These are phyloP conservation scores for Aspergillus sp. DNA, from an alignment of 2,329 filamentous ascomycete genomes.

Conservation along the genomic window DNA sequence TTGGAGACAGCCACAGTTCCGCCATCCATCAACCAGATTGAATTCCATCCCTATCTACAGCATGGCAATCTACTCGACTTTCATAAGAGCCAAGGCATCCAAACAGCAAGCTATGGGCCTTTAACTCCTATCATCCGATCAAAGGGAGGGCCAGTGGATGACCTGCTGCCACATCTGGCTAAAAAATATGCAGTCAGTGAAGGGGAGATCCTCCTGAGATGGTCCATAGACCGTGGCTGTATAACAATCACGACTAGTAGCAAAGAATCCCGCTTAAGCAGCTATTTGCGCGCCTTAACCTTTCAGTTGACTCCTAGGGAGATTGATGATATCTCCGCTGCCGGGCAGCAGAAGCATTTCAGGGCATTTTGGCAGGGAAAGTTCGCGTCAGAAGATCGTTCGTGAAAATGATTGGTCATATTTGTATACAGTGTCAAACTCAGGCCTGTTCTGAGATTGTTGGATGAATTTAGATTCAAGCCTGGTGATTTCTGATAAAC, in stretches of 20 bases:
- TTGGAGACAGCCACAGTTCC: constrained; percentile 46
- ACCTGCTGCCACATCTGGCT: constrained; percentile 53
- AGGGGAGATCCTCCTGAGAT: constrained; percentile 60
- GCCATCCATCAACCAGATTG: constrained; percentile 43
- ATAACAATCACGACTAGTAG: constrained; percentile 62
- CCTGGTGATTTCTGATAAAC: neutral
- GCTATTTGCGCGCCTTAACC: constrained; percentile 57
- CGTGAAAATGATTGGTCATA: constrained; percentile 14
- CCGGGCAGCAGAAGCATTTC: constrained; percentile 54
- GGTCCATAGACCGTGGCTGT: constrained; percentile 63
- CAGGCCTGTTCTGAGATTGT: neutral
- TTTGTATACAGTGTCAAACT: neutral
- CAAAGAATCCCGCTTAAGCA: constrained; percentile 61
- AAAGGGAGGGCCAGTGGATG: constrained; percentile 58
- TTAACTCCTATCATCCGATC: constrained; percentile 57
- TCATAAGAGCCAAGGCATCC: constrained; percentile 46
- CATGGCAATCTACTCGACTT: constrained; percentile 45
- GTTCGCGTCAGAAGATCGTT: constrained; percentile 49
- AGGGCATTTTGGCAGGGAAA: constrained; percentile 56
- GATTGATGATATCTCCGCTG: constrained; percentile 54
- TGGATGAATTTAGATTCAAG: neutral
- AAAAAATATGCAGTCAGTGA: constrained; percentile 63
- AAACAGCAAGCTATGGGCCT: constrained; percentile 44
- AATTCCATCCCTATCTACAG: constrained; percentile 51
- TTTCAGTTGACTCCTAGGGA: constrained; percentile 63